Evolutionary conservation across 2,329 filamentous ascomycete species (phyloP).

Genomic region (Graphiopsis chlorocephala): DNA sequence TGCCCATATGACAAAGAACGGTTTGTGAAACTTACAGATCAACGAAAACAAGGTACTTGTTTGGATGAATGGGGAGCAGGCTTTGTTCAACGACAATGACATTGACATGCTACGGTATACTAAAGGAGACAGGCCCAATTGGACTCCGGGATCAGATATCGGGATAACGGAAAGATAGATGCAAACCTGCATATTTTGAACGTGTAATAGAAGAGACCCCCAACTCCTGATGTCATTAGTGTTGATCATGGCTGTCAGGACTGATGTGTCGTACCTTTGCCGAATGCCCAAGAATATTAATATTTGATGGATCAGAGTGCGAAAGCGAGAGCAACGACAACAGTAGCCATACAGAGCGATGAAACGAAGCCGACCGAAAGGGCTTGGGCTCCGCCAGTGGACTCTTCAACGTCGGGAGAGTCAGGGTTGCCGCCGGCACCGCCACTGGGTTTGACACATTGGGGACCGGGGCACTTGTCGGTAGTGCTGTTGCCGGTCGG

Average conservation of each 20-base stretch:
- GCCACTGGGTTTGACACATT: constrained; percentile 22
- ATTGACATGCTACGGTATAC: constrained; percentile 13
- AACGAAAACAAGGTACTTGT: constrained; percentile 1
- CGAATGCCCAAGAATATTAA: constrained; percentile 12
- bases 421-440: constrained; percentile 17
- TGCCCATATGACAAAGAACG: background rate
- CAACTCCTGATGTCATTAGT: constrained; percentile 9
- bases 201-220: background rate
- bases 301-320: constrained; percentile 20
- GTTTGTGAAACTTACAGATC: background rate
- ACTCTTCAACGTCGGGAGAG: constrained; percentile 18
- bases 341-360: constrained; percentile 16
- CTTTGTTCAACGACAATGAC: constrained; percentile 9
- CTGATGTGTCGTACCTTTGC: background rate
- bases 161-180: constrained; percentile 3
- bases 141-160: background rate
- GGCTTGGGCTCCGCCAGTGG: constrained; percentile 19
- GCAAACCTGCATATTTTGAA: constrained; percentile 4
- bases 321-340: constrained; percentile 25
- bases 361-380: constrained; percentile 14
- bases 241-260: background rate
- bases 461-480: constrained; percentile 9
- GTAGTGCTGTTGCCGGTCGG: constrained; percentile 5
- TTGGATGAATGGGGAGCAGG: background rate
- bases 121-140: background rate